Base-by-base conservation (phyloP, 345 rosid species). In the Populus tremula region DNA sequence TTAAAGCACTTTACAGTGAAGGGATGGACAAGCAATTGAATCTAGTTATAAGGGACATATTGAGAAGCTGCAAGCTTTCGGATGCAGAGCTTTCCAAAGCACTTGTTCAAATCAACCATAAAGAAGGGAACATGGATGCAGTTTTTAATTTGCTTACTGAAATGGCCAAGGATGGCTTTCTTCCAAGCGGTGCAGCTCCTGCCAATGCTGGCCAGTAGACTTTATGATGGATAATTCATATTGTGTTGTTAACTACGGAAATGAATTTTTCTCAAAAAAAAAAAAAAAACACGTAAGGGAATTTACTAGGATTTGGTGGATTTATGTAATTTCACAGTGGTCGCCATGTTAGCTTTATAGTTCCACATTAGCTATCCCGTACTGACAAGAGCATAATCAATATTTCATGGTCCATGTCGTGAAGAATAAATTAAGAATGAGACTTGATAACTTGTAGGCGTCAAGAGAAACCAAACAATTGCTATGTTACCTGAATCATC, bases 151-250 rank as follows among this genome's bases (percentile, higher is more conserved):
- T 93, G 72, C 95, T 93, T 39, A 82, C 89, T 61, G 91, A 90
- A 82, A 92, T 91, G 97, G 97, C 94, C 38, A 88, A 84, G 88
- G 96, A 91, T 81, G 96, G 98, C n/a, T 90, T 91, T 38, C 90
- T 94, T 81, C 97, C 97, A 9, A 69, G 67, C 36, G 72, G 69
- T 67, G 75, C 63, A 8, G 53, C 41, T 66, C 43, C 69, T 54
- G 16, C 69, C 36, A 67, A 73, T 45, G 20, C 27, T 73, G 49
- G 53, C 25, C 56, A 12, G 64, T 77, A 77, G 45, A n/a, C 73
- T 43, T 6, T 31, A 29, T 67, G 25, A 67, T 73, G 73, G 50
- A 59, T 67, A 43, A 33, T 50, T 66, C 31, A 64, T 45, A 10
- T 3, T 13, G 50, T 50, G 59, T 2, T 50, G n/a, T 50, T 18